Conservation (phyloP, 129 eudicot species). For the Arctium lappa region DNA sequence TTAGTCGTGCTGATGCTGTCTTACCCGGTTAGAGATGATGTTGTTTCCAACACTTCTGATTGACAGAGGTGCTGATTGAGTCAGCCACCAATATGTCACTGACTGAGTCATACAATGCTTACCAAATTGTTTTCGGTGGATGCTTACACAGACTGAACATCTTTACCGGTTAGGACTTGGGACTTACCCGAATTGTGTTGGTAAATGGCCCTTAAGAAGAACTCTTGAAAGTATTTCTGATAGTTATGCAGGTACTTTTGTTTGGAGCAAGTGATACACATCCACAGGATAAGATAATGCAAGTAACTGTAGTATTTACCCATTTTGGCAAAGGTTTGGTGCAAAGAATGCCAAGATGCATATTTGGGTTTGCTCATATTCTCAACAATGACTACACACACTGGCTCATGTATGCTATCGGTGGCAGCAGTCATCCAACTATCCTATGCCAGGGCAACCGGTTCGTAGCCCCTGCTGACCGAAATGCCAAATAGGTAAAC, state of each 20-base stretch:
- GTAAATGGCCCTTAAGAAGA: no score
- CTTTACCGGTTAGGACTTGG: no score
- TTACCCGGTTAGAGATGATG: background rate
- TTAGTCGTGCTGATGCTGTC: no score
- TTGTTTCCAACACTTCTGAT: no score
- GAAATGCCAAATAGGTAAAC: slow-evolving; percentile 56
- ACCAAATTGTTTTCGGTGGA: no score
- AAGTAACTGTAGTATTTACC: slow-evolving; percentile 59
- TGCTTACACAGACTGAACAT: no score
- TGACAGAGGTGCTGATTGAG: no score
- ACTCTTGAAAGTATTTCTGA: background rate
- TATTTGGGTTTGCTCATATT: slow-evolving; percentile 57
- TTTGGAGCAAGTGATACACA: slow-evolving; percentile 55
- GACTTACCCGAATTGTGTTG: no score
- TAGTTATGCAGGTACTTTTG: slow-evolving; percentile 38
- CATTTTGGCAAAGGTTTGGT: slow-evolving; percentile 60
- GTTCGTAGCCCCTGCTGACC: slow-evolving; percentile 44
- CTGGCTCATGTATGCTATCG: slow-evolving; percentile 67
- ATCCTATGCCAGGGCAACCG: slow-evolving; percentile 66
- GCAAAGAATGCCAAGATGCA: slow-evolving; percentile 64
- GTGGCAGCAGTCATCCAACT: slow-evolving; percentile 59
- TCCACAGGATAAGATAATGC: slow-evolving; percentile 41
- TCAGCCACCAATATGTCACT: no score
- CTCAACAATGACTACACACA: slow-evolving; percentile 70
- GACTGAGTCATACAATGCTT: no score